These are phyloP conservation scores for Cinchona pubescens DNA, from an alignment of 257 asterid genomes.

Conservation along the genomic window DNA sequence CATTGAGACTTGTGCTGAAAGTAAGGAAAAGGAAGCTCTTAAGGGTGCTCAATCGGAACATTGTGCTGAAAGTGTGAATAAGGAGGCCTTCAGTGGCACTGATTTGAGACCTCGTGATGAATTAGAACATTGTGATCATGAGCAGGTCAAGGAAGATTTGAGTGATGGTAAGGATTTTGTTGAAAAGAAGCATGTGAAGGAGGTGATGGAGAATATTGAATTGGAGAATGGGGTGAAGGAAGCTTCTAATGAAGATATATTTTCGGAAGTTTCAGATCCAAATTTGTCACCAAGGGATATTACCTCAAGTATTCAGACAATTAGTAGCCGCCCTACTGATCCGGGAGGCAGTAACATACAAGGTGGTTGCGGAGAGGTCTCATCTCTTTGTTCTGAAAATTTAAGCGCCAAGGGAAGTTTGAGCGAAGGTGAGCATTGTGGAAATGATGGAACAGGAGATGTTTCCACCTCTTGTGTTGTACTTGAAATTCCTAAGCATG, in stretches of 20 bases:
- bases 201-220: conserved; percentile 24
- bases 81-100: conserved; percentile 11
- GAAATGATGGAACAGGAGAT: conserved; percentile 40
- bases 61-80: conserved; percentile 18
- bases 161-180: conserved; percentile 23
- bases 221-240: conserved; percentile 55
- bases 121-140: conserved; percentile 26
- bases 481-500: conserved; percentile 91
- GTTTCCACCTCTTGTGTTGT: conserved; percentile 63
- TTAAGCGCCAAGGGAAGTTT: conserved; percentile 52
- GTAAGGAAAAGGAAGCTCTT: conserved; percentile 11
- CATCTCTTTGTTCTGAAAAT: conserved; percentile 55
- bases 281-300: conserved; percentile 62
- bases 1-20: conserved; percentile 22
- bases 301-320: conserved; percentile 48
- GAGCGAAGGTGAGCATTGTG: conserved; percentile 47
- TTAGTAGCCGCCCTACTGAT: conserved; percentile 48
- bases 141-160: conserved; percentile 21
- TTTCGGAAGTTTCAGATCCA: conserved; percentile 85
- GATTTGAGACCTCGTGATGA: not conserved
- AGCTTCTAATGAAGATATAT: conserved; percentile 71
- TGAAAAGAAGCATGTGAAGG: conserved; percentile 27
- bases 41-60: conserved; percentile 19
- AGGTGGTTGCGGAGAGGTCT: conserved; percentile 68
- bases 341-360: conserved; percentile 36